Base-by-base conservation (phyloP, 176 grass and related monocot genomes). In the Areca catechu region DNA sequence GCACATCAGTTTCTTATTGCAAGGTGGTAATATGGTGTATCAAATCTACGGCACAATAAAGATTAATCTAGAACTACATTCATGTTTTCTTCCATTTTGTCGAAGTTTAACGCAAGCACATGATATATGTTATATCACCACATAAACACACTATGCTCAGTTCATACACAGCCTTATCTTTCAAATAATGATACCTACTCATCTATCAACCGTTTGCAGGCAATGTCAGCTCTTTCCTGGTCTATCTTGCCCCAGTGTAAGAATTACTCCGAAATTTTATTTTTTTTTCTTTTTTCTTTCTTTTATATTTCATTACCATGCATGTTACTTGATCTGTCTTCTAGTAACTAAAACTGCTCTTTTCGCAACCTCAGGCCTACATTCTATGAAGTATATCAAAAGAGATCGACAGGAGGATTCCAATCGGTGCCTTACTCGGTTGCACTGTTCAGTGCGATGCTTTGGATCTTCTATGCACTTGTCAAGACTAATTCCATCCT, bases 391-490 rank as follows among this genome's bases (percentile, higher is more conserved):
- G 74, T 96, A 54, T 84, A 77, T 29, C 71, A 65, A 28, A 89
- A 75, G 76, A 88, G 78, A 68, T 84, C 92, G 34, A 96, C 92
- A 15, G 69, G 86, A 74, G 74, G 79, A 20, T 96, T 96, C 77
- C 85, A 89, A 65, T 82, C 83, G 15, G 75, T 85, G 53, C 92
- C 92, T 7, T 96, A 96, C 64, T 71, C 84, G 70, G 80, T 96
- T 73, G 86, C 86, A 14, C 53, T 96, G 63, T 96, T 96, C 83
- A 90, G 92, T 82, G 72, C 80, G 29, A 71, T 62, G 77, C 80
- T 96, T 25, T 96, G 92, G 92, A 90, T 96, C 56, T 70, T 86
- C 15, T 96, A 90, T 59, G 86, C 80, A 28, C 19, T 88, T 17
- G 77, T 90, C 1, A 96, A 96, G 75, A 80, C 80, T 48, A 70